Evolutionary conservation across 2,329 filamentous ascomycete species (phyloP).

Genomic region (Berkeleyomyces rouxiae): DNA sequence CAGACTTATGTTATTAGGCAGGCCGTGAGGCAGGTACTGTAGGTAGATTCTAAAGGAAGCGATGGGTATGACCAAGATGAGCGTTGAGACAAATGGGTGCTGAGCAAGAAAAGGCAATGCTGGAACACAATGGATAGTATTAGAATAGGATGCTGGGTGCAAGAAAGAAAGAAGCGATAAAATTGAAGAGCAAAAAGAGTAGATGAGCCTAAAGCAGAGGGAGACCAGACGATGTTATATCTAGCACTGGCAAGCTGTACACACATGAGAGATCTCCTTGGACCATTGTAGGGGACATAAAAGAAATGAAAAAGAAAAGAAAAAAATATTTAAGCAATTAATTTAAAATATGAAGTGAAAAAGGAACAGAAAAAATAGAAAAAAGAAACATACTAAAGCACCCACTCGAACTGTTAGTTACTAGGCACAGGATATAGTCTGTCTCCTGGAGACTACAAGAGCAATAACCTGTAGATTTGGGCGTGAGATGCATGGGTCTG

Average conservation of each 20-base stretch:
- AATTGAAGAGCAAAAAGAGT: not conserved
- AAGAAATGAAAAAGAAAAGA: too few species aligned
- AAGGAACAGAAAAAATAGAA: too few species aligned
- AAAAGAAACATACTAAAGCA: too few species aligned
- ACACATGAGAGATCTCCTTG: too few species aligned
- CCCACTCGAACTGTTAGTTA: too few species aligned
- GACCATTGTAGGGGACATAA: too few species aligned
- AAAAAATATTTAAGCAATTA: too few species aligned
- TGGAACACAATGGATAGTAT: not conserved
- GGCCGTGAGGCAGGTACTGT: not conserved
- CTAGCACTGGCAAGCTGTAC: not conserved
- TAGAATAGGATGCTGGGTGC: not conserved
- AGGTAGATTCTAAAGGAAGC: not conserved
- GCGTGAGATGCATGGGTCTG: too few species aligned
- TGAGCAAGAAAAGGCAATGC: slow-evolving; percentile 2
- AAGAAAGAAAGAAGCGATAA: not conserved
- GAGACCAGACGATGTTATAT: slow-evolving; percentile 4
- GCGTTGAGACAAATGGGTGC: not conserved
- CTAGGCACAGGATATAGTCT: too few species aligned
- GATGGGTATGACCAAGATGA: not conserved
- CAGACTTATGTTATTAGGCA: not conserved
- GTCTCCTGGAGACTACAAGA: too few species aligned
- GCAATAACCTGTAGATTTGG: too few species aligned
- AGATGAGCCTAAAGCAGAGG: not conserved
- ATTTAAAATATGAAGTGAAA: too few species aligned